Conservation (phyloP, 169 alveolate genomes). For the Eimeria falciformis region DNA sequence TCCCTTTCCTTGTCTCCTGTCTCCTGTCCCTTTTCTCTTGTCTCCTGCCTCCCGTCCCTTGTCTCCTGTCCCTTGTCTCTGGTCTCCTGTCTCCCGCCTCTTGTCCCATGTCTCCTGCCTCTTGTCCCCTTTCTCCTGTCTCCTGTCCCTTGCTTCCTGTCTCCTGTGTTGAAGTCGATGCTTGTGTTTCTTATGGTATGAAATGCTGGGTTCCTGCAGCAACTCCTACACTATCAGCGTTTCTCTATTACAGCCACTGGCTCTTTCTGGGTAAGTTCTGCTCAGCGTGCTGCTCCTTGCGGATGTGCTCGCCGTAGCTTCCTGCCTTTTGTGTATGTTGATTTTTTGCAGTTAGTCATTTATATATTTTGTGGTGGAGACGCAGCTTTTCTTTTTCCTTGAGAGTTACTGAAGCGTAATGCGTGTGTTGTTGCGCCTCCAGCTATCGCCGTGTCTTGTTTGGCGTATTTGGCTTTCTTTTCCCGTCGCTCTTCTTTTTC, state of each 20-base stretch:
- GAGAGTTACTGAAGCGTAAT: no score
- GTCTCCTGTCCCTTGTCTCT: no score
- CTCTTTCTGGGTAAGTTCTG: slow-evolving; percentile 29
- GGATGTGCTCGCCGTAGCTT: not conserved
- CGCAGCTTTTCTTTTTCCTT: no score
- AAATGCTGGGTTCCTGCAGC: slow-evolving; percentile 14
- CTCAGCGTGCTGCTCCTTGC: not conserved
- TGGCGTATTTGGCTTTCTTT: slow-evolving; percentile 28
- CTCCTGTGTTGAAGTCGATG: not conserved
- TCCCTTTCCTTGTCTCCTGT: no score
- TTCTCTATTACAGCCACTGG: slow-evolving; percentile 45
- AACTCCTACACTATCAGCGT: slow-evolving; percentile 25
- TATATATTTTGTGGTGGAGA: no score
- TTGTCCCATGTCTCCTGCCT: no score
- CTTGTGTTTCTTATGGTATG: not conserved
- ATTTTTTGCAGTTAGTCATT: not conserved
- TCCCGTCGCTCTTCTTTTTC: not conserved
- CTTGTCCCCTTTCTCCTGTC: not conserved
- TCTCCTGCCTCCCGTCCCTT: no score
- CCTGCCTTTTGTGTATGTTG: not conserved
- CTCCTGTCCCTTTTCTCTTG: no score
- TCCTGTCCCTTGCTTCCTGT: not conserved
- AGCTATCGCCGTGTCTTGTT: slow-evolving; percentile 15
- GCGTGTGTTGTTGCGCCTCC: not conserved
- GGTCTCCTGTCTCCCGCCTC: no score